Conservation (phyloP, 2,329 filamentous ascomycete species). For the Penicillium sp. region DNA sequence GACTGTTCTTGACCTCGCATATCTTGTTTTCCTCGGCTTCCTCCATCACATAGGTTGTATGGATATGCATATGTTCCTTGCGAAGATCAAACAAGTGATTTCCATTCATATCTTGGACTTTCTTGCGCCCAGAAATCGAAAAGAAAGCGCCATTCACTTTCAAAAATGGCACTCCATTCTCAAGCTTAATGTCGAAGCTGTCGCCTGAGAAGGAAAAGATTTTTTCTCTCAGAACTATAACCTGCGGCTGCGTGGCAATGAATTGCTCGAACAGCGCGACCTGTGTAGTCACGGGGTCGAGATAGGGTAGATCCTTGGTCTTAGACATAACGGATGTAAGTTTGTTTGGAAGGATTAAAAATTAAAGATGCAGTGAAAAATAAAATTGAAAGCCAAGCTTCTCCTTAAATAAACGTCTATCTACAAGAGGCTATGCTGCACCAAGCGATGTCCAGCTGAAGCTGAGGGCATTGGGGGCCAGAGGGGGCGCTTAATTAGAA, state of each 20-base stretch:
- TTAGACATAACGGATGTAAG: not conserved
- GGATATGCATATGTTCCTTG: slow-evolving; percentile 28
- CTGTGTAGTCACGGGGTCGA: slow-evolving; percentile 18
- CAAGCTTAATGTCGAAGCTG: slow-evolving; percentile 52
- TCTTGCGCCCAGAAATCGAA: slow-evolving; percentile 17
- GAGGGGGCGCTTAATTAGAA: too few relatives aligned
- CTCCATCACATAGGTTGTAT: slow-evolving; percentile 37
- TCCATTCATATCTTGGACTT: slow-evolving; percentile 21
- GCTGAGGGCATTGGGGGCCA: too few relatives aligned
- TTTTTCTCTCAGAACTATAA: slow-evolving; percentile 64
- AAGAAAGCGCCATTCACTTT: not conserved
- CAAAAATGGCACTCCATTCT: not conserved
- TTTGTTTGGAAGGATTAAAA: too few relatives aligned
- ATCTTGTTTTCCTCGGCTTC: slow-evolving; percentile 52
- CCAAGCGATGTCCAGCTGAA: too few relatives aligned
- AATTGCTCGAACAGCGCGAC: slow-evolving; percentile 26
- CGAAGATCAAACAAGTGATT: slow-evolving; percentile 26
- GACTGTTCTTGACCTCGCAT: slow-evolving; percentile 61
- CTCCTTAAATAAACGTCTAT: too few relatives aligned
- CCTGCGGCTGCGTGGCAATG: slow-evolving; percentile 30
- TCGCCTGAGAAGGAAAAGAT: slow-evolving; percentile 66
- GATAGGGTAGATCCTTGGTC: slow-evolving; percentile 10
- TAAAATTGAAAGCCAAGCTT: too few relatives aligned
- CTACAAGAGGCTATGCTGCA: too few relatives aligned
- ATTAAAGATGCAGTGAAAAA: too few relatives aligned